phyloP scores from a whole-genome alignment of 176 grass and related monocot species.

The Carex scoparia region DNA sequence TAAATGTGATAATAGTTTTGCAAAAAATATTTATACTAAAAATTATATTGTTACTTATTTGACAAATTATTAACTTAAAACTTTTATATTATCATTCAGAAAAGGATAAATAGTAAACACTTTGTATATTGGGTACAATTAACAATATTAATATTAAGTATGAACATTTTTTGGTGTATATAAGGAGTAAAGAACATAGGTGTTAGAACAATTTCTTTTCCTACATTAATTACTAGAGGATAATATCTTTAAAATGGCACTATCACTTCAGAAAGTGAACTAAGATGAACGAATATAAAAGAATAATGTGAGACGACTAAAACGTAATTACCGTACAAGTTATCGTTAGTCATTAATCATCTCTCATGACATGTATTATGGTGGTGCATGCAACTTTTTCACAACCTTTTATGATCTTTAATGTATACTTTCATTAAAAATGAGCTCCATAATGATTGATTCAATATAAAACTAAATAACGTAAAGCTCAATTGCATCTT shows the following conservation, averaged over 20 bases:
- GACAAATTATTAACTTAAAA: too few species aligned
- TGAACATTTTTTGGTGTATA: too few species aligned
- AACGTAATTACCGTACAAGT: not conserved
- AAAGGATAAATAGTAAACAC: too few species aligned
- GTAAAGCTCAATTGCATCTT: not conserved
- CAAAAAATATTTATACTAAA: not conserved
- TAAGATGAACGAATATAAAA: not conserved
- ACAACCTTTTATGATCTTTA: not conserved
- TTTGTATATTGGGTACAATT: too few species aligned
- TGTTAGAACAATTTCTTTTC: too few species aligned
- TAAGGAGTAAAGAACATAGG: too few species aligned
- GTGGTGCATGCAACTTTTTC: not conserved
- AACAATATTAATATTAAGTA: too few species aligned
- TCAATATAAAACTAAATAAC: not conserved
- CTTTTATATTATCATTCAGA: too few species aligned
- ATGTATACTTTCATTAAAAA: not conserved
- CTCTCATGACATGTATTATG: not conserved
- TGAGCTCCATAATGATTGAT: not conserved
- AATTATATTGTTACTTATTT: too few species aligned
- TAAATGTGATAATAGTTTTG: not conserved
- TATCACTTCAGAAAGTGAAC: not conserved
- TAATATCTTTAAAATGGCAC: not conserved
- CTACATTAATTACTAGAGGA: too few species aligned
- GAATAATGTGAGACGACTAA: too few species aligned
- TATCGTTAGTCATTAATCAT: not conserved